These are phyloP conservation scores for Pythium plurisporium DNA, from an alignment of 352 stramenopile genomes.

Conservation along the genomic window DNA sequence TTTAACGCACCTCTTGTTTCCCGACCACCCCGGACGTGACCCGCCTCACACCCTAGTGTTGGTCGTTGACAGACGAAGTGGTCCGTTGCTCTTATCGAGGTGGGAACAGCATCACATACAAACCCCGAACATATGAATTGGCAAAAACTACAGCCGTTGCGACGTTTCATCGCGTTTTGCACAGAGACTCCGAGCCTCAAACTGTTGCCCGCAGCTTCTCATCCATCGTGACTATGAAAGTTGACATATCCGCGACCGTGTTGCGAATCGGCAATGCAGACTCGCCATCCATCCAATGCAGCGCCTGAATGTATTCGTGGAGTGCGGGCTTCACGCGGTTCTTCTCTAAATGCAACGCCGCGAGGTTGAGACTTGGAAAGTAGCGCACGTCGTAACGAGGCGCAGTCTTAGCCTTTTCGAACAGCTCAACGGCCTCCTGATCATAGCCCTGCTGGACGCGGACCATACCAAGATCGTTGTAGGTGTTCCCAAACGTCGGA, in stretches of 20 bases:
- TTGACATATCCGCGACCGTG: slow-evolving; percentile 59
- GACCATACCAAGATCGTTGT: slow-evolving; percentile 71
- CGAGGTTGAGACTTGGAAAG: slow-evolving; percentile 64
- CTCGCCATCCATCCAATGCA: slow-evolving; percentile 71
- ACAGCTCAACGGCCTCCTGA: slow-evolving; percentile 51
- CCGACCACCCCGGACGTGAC: too few species aligned
- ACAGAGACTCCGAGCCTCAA: too few species aligned
- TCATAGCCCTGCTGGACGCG: slow-evolving; percentile 53
- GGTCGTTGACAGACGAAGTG: too few species aligned
- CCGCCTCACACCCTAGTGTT: too few species aligned
- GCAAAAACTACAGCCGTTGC: too few species aligned
- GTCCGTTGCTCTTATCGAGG: too few species aligned
- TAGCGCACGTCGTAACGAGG: slow-evolving; percentile 66
- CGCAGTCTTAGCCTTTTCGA: slow-evolving; percentile 54
- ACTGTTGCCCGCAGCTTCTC: slow-evolving; percentile 25
- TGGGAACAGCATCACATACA: too few species aligned
- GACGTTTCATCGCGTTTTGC: too few species aligned
- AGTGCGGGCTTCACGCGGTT: slow-evolving; percentile 57
- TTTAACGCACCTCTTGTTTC: too few species aligned
- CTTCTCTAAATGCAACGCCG: slow-evolving; percentile 54
- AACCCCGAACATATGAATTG: too few species aligned
- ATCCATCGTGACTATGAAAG: slow-evolving; percentile 50
- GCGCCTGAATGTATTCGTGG: slow-evolving; percentile 71
- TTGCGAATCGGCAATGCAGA: slow-evolving; percentile 51
- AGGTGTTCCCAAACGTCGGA: slow-evolving; percentile 59